Evolutionary conservation across 805 yeast genomes (phyloP), one percentile per base, ranked within the genome.

Genomic region (Cephaloascus fragrans): DNA sequence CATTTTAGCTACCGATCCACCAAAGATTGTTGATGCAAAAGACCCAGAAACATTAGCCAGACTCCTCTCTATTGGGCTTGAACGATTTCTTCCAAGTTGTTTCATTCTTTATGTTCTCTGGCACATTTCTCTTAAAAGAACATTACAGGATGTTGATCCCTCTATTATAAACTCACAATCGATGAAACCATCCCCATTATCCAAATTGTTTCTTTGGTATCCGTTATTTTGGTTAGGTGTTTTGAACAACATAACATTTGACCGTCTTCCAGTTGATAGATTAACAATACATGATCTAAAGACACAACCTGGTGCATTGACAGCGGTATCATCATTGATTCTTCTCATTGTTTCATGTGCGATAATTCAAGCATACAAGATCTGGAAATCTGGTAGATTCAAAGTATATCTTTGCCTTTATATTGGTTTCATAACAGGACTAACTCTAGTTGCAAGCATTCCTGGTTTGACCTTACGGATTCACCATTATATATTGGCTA

Each of bases 161-260:
- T 17, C 3, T 34, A 23, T 12, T 23, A n/a, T n/a, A n/a, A n/a
- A n/a, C n/a, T 36, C 10, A 8, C 34, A 15, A 14, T 37, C 23
- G 15, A 32, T 18, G 10, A 26, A 40, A 1, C 53, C 51, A 18
- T 45, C 57, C 0, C 62, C 71, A 6, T 28, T 71, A n/a, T 58
- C 59, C 39, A 57, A 77, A 35, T 48, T 71, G 1, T 32, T 76
- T 0, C 54, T 75, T 20, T 89, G 95, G 93, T 83, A 83, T 45
- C 83, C 89, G 0, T 64, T 81, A 2, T 83, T 83, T 52, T 86
- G 95, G 94, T 49, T 84, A 3, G 96, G 96, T 1, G 69, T 84
- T 26, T 67, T 88, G 50, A 88, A 89, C 56, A 89, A 87, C 57
- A 71, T 85, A 49, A 86, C 95, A 0, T 87, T 90, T 60, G 97